Base-by-base conservation (phyloP, 495 filamentous ascomycete genomes). In the Podospora didyma region DNA sequence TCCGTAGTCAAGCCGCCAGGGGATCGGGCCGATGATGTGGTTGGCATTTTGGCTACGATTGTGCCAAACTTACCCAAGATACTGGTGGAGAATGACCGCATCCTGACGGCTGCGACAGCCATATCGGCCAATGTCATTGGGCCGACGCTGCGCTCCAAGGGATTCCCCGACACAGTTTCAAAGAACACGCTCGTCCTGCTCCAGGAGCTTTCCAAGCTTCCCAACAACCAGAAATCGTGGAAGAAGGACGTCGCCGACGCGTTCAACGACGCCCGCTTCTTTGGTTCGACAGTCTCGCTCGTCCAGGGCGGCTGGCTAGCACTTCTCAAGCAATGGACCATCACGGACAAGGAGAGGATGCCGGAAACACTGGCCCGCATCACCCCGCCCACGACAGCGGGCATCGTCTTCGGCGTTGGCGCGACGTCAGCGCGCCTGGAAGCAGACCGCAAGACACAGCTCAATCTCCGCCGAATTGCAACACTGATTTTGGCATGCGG, bases 341-440 rank as follows among this genome's bases (percentile, higher is more conserved):
- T 93, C 16, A 81, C 79, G 17, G 94, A 99, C 63, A 96, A 94
- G 68, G 94, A 97, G 55, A 83, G 89, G 19, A 82, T 99, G 69
- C 73, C 84, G 1, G 95, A 97, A 54, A 73, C 96, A 3, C 69
- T 97, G 14, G 77, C 80, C 39, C 85, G 91, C 23, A 77, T 97
- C 35, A 85, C 89, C 6, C 81, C 92, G 2, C 94, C 94, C 9
- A 90, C 90, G 16, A 89, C 94, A n/a, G 95, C 94, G 0, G 95
- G 94, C 16, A 96, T 97, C 53, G 90, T 99, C 69, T 99, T 99
- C 59, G 94, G 94, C 21, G 94, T 99, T 5, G 94, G 94, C 49
- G 95, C 94, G 7, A 92, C 89, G 34, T 93, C 92, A 21, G 94
- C 94, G n/a, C 81, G 94, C 56, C 76, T 91, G 44, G 94, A 99